phyloP scores from a whole-genome alignment of 78 protist species.

The Dictyostelium capitatum region DNA sequence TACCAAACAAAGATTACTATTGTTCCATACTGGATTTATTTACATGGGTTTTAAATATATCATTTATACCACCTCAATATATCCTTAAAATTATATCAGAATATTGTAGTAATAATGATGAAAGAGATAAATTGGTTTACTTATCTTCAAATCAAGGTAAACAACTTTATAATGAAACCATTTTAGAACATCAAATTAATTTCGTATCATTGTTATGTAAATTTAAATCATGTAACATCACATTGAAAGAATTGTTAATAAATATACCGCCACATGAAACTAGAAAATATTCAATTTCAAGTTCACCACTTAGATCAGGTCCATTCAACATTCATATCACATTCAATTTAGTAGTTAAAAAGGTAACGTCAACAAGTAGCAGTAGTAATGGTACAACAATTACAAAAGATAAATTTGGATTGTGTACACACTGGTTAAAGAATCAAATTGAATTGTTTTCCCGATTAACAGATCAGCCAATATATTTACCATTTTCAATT shows the following conservation, averaged over 20 bases:
- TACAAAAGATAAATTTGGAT: conserved; percentile 30
- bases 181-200: conserved; percentile 28
- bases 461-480: background rate
- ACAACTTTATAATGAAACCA: conserved; percentile 32
- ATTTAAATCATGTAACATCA: conserved; percentile 22
- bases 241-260: conserved; percentile 24
- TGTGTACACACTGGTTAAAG: conserved; percentile 69
- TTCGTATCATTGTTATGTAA: conserved; percentile 10
- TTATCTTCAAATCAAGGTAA: conserved; percentile 29
- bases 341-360: conserved; percentile 3
- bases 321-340: conserved; percentile 40
- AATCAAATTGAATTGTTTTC: background rate
- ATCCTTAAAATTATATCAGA: conserved; percentile 31
- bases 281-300: conserved; percentile 65
- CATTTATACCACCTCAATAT: conserved; percentile 60
- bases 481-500: conserved; percentile 31
- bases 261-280: conserved; percentile 39
- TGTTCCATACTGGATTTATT: conserved; percentile 8
- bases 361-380: background rate
- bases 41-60: conserved; percentile 40
- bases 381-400: background rate
- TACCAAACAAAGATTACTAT: background rate
- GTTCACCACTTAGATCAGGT: conserved; percentile 15
- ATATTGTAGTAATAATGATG: conserved; percentile 16
- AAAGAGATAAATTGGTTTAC: conserved; percentile 28